These are phyloP conservation scores for Hortaea sp. DNA, from an alignment of 2,329 filamentous ascomycete genomes.

Conservation along the genomic window DNA sequence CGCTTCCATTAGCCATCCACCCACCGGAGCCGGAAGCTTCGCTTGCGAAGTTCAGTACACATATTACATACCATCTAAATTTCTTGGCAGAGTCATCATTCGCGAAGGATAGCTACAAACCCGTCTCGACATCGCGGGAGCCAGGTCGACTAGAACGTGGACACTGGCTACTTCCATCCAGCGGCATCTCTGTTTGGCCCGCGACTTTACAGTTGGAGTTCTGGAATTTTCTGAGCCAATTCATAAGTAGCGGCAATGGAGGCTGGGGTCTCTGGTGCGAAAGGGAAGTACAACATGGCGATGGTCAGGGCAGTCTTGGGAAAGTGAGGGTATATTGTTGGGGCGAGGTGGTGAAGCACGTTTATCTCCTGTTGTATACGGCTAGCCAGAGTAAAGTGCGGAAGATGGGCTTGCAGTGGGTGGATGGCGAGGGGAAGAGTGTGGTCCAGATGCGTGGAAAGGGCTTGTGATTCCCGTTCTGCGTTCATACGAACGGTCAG, in stretches of 20 bases:
- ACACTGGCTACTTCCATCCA: slow-evolving; percentile 54
- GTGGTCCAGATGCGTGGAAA: slow-evolving; percentile 41
- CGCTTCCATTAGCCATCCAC: slow-evolving; percentile 8
- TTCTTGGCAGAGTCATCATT: slow-evolving; percentile 21
- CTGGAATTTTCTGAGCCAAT: slow-evolving; percentile 54
- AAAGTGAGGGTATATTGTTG: slow-evolving; percentile 63
- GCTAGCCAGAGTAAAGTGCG: slow-evolving; percentile 56
- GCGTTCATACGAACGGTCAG: too few relatives aligned
- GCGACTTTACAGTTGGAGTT: slow-evolving; percentile 39
- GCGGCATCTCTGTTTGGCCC: slow-evolving; percentile 46
- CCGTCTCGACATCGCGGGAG: slow-evolving; percentile 32
- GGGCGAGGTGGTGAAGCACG: slow-evolving; percentile 61
- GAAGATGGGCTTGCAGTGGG: slow-evolving; percentile 52
- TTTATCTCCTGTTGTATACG: slow-evolving; percentile 66
- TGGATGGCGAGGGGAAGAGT: slow-evolving; percentile 50
- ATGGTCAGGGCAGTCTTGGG: slow-evolving; percentile 4
- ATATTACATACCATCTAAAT: slow-evolving; percentile 20
- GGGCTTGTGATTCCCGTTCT: neutral
- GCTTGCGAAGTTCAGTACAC: slow-evolving; percentile 14
- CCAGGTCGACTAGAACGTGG: slow-evolving; percentile 59
- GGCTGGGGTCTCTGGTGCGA: slow-evolving; percentile 58
- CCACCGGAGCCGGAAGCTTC: slow-evolving; percentile 15
- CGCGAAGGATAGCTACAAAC: slow-evolving; percentile 23
- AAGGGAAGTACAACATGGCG: slow-evolving; percentile 22
- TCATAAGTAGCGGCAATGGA: slow-evolving; percentile 47